These are phyloP conservation scores for Aspergillus uvarum DNA, from an alignment of 2,329 filamentous ascomycete genomes.

Conservation along the genomic window DNA sequence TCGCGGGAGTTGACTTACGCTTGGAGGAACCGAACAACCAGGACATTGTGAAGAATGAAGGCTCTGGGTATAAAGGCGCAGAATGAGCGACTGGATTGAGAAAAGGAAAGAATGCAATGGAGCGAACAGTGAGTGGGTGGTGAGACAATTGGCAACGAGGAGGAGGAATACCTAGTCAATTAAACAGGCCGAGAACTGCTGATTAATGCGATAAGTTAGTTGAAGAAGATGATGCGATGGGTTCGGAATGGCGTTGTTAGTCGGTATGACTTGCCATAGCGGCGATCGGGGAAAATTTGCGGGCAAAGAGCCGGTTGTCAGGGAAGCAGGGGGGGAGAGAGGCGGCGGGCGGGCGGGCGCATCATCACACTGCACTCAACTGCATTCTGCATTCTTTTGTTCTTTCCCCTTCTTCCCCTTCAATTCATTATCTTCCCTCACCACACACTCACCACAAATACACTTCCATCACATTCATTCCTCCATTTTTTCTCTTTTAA, in stretches of 20 bases:
- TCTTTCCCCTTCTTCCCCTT: not conserved
- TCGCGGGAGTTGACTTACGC: slow-evolving; percentile 24
- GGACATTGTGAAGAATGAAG: slow-evolving; percentile 27
- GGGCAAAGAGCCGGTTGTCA: slow-evolving; percentile 4
- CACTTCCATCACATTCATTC: not conserved
- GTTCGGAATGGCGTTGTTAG: slow-evolving; percentile 21
- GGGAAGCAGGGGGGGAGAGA: not conserved
- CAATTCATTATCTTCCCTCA: slow-evolving; percentile 12
- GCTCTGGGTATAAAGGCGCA: not conserved
- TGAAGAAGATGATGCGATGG: not conserved
- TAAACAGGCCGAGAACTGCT: slow-evolving; percentile 14
- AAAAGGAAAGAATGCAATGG: not conserved
- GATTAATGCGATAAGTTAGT: slow-evolving; percentile 19
- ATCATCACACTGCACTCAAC: slow-evolving; percentile 1
- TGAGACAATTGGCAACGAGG: slow-evolving; percentile 1
- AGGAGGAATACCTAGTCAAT: not conserved
- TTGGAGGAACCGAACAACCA: slow-evolving; percentile 39
- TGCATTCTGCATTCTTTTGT: slow-evolving; percentile 1
- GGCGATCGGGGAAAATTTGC: slow-evolving; percentile 13
- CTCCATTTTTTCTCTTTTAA: not conserved
- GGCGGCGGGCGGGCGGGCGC: not conserved
- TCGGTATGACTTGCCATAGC: slow-evolving; percentile 20
- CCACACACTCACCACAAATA: slow-evolving; percentile 1
- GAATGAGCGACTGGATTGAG: not conserved
- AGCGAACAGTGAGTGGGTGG: slow-evolving; percentile 1